These are phyloP conservation scores for Solanum aculeatissimum DNA, from an alignment of 305 asterid genomes.

Conservation along the genomic window DNA sequence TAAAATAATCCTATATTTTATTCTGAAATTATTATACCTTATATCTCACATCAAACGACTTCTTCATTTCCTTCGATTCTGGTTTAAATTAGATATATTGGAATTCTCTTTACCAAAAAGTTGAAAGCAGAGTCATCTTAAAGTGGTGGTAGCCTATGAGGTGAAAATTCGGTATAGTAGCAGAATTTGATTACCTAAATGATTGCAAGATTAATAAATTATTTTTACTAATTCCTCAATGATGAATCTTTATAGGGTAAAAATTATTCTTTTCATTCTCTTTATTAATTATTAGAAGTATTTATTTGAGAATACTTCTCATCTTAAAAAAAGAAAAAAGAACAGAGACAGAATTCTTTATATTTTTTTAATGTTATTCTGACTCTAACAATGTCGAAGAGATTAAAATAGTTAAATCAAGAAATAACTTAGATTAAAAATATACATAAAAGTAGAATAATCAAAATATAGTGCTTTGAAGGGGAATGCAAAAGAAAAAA, in stretches of 20 bases:
- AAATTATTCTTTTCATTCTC: not conserved
- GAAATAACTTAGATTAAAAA: not conserved
- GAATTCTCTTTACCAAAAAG: not conserved
- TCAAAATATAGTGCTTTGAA: not conserved
- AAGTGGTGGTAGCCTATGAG: not conserved
- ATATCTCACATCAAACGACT: no score
- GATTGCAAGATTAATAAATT: not conserved
- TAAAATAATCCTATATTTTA: no score
- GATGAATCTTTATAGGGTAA: not conserved
- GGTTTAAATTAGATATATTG: not conserved
- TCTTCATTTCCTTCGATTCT: not conserved
- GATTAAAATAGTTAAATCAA: not conserved
- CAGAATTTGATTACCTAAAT: not conserved
- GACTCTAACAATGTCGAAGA: not conserved
- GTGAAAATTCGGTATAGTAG: not conserved
- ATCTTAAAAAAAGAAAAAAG: not conserved
- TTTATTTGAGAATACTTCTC: not conserved
- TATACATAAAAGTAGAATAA: not conserved
- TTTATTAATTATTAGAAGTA: not conserved
- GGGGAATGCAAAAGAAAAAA: not conserved
- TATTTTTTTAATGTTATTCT: not conserved
- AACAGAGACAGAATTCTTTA: not conserved
- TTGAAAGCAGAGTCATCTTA: not conserved
- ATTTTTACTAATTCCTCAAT: not conserved
- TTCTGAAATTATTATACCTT: no score